These are phyloP conservation scores for Flueggea neowawraea DNA, from an alignment of 441 rosid genomes.

Conservation along the genomic window DNA sequence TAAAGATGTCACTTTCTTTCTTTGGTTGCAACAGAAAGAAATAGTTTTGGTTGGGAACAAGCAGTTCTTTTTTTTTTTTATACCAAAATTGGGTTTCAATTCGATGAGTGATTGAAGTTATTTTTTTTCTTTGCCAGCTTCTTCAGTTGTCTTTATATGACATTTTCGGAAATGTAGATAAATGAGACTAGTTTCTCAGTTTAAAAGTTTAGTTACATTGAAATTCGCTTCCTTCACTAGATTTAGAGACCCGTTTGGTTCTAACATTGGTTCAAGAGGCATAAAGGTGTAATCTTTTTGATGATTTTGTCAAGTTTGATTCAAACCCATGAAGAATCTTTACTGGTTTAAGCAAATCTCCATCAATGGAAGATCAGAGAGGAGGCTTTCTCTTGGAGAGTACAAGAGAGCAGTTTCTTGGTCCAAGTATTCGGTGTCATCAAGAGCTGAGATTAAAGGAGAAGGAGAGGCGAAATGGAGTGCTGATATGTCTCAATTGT, in stretches of 20 bases:
- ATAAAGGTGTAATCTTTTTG: constrained; percentile 21
- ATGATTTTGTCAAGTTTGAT: constrained; percentile 27
- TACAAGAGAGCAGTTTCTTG: constrained; percentile 68
- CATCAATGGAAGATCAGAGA: constrained; percentile 44
- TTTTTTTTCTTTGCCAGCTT: neutral
- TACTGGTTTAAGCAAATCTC: constrained; percentile 58
- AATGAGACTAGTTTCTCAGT: constrained; percentile 14
- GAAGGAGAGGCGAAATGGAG: constrained; percentile 74
- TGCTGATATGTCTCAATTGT: constrained; percentile 76
- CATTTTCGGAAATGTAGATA: constrained; percentile 29
- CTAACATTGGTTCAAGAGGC: constrained; percentile 16
- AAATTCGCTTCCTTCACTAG: neutral
- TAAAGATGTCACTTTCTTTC: neutral
- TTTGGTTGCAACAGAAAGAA: neutral
- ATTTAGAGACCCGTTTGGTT: constrained; percentile 5
- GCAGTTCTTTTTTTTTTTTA: neutral
- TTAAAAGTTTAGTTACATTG: constrained; percentile 11
- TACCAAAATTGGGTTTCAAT: constrained; percentile 1
- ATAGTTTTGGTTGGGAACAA: constrained; percentile 9
- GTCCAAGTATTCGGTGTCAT: constrained; percentile 78
- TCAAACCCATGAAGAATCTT: constrained; percentile 52
- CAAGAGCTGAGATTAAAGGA: constrained; percentile 74
- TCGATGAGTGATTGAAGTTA: constrained; percentile 2
- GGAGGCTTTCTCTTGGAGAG: constrained; percentile 68
- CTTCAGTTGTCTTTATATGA: neutral